Conservation (phyloP, 2,329 filamentous ascomycete genomes). For the Fusarium paranaense region DNA sequence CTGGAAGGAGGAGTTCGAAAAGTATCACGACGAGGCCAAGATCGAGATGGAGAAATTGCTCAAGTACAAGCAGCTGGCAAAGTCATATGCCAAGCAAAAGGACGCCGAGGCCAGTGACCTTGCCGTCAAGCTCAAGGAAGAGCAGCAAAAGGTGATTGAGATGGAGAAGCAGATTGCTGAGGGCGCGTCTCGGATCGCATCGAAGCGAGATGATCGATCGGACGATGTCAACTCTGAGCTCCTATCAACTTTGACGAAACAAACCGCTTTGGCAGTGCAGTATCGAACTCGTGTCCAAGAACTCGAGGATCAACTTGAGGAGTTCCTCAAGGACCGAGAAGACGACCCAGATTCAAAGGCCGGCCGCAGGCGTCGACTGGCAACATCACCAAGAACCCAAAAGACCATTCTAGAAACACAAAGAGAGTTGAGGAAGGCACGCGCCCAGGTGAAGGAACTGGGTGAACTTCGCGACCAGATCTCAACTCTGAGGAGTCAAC, state of each 20-base stretch:
- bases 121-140: slow-evolving; percentile 73
- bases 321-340: slow-evolving; percentile 52
- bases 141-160: slow-evolving; percentile 71
- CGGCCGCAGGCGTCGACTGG: slow-evolving; percentile 51
- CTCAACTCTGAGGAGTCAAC: slow-evolving; percentile 61
- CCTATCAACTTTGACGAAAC: slow-evolving; percentile 65
- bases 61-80: slow-evolving; percentile 83
- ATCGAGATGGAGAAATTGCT: slow-evolving; percentile 82
- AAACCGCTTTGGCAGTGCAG: slow-evolving; percentile 67
- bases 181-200: slow-evolving; percentile 67
- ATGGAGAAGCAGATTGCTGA: slow-evolving; percentile 74
- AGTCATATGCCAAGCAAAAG: slow-evolving; percentile 82
- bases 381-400: slow-evolving; percentile 62
- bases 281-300: slow-evolving; percentile 71
- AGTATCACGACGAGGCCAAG: slow-evolving; percentile 78
- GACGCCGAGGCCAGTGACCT: slow-evolving; percentile 77
- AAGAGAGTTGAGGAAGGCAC: slow-evolving; percentile 65
- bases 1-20: slow-evolving; percentile 83
- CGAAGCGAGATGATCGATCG: slow-evolving; percentile 47
- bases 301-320: slow-evolving; percentile 63
- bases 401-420: slow-evolving; percentile 64
- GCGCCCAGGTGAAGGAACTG: slow-evolving; percentile 65
- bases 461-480: slow-evolving; percentile 64
- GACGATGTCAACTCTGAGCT: slow-evolving; percentile 61
- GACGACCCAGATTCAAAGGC: slow-evolving; percentile 46